phyloP scores from a whole-genome alignment of 352 stramenopile genomes.

The Phytophthora megakarya region DNA sequence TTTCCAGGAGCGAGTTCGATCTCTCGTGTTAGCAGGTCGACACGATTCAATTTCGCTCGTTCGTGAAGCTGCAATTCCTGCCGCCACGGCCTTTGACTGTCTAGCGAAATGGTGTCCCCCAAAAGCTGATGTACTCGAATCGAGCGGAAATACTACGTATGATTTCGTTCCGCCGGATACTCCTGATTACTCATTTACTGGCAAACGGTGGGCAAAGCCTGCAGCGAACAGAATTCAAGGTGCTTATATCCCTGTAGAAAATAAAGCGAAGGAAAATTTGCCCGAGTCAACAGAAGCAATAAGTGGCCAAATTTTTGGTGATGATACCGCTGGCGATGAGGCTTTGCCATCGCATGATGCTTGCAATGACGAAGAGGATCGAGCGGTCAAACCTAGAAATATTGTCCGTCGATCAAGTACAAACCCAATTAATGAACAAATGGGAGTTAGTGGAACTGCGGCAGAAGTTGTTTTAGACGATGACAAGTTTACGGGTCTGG shows the following conservation, averaged over 20 bases:
- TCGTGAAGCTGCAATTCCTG: constrained; percentile 51
- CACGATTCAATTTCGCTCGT: constrained; percentile 62
- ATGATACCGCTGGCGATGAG: constrained; percentile 17
- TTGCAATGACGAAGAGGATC: constrained; percentile 3
- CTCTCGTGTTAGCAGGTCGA: constrained; percentile 48
- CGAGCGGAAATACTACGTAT: constrained; percentile 13
- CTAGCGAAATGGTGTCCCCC: constrained; percentile 44
- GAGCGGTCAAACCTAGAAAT: not conserved
- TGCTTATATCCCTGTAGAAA: not conserved
- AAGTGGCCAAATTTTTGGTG: constrained; percentile 8
- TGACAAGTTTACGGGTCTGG: constrained; percentile 36
- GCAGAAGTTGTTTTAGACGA: constrained; percentile 16
- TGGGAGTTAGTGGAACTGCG: not conserved
- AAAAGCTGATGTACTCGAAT: not conserved
- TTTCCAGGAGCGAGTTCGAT: constrained; percentile 43
- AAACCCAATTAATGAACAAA: not conserved
- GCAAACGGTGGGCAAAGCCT: constrained; percentile 17
- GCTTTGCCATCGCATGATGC: constrained; percentile 14
- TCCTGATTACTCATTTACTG: constrained; percentile 12
- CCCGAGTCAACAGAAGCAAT: constrained; percentile 8
- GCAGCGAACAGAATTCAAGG: not conserved
- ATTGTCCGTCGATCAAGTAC: not conserved
- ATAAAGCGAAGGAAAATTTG: not conserved
- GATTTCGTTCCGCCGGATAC: constrained; percentile 29
- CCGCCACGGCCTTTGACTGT: constrained; percentile 45